Percentiles rank a stretch among this genome's conserved stretches.
phyloP scores from a whole-genome alignment of 2,329 filamentous ascomycete species.

The Claviceps maximensis region DNA sequence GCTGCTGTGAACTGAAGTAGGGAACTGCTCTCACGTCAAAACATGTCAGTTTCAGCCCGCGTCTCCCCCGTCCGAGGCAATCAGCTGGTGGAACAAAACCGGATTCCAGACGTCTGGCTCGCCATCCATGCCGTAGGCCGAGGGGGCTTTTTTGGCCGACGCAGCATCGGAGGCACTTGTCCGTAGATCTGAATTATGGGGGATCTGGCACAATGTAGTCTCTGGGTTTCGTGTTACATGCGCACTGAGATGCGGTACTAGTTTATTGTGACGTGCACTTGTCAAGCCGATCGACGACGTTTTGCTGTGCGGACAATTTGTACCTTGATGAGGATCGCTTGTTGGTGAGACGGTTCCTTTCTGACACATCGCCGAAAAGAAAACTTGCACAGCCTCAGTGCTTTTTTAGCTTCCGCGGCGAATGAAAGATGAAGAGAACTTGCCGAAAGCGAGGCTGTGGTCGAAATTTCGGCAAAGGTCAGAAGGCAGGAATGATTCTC shows the following conservation, averaged over 20 bases:
- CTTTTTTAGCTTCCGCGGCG: background rate
- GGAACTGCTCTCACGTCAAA: background rate
- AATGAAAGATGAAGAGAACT: background rate
- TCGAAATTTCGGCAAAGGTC: too few relatives aligned
- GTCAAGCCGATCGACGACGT: background rate
- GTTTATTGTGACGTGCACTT: constrained; percentile 1
- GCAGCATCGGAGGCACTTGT: background rate
- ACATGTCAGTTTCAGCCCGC: background rate
- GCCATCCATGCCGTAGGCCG: constrained; percentile 2
- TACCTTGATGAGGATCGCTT: background rate
- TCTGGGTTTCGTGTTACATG: constrained; percentile 3
- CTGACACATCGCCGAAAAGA: background rate
- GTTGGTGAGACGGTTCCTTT: background rate
- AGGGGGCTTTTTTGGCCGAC: background rate
- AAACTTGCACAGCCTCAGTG: background rate
- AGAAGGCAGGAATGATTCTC: too few relatives aligned
- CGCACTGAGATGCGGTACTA: constrained; percentile 6
- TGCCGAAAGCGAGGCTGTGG: background rate
- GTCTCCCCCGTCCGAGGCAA: background rate
- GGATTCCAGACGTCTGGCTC: constrained; percentile 3
- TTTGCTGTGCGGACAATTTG: constrained; percentile 2
- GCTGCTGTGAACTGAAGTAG: background rate
- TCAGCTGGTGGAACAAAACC: constrained; percentile 2
- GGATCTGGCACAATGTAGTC: background rate
- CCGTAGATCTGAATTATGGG: background rate